These are phyloP conservation scores for Phytopythium sindhum DNA, from an alignment of 352 stramenopile genomes.

Conservation along the genomic window DNA sequence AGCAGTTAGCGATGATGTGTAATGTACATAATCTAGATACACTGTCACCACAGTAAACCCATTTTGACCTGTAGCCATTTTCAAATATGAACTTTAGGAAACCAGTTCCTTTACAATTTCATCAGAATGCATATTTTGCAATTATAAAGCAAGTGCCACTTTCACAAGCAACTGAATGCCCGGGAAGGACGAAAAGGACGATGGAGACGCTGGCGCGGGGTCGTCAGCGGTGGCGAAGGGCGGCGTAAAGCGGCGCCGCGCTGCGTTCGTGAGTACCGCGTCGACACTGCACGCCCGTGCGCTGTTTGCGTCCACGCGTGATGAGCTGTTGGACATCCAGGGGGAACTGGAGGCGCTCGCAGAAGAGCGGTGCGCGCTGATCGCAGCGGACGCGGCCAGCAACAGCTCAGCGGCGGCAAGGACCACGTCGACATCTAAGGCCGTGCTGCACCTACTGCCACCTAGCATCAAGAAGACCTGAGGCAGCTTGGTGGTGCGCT, in stretches of 20 bases:
- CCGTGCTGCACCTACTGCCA: slow-evolving; percentile 29
- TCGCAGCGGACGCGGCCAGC: slow-evolving; percentile 14
- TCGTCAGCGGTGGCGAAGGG: background rate
- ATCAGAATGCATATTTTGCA: no score
- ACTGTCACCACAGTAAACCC: no score
- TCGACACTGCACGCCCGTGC: slow-evolving; percentile 35
- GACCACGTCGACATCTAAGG: slow-evolving; percentile 10
- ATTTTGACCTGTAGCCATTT: no score
- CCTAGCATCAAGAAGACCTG: slow-evolving; percentile 13
- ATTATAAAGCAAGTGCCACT: no score
- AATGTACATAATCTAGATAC: no score
- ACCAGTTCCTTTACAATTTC: no score
- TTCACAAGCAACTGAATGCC: no score
- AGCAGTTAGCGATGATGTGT: no score
- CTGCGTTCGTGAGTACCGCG: slow-evolving; percentile 22
- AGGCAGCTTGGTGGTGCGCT: no score
- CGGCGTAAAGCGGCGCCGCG: slow-evolving; percentile 4
- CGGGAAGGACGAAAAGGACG: no score
- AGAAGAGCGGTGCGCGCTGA: slow-evolving; percentile 24
- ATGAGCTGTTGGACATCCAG: slow-evolving; percentile 48
- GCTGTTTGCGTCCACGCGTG: slow-evolving; percentile 39
- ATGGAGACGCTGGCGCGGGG: no score
- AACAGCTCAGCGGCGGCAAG: slow-evolving; percentile 6
- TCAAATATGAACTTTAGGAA: no score
- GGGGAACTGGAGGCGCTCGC: slow-evolving; percentile 33